Percentiles rank a stretch among this genome's conserved stretches.
Conservation (phyloP, 768 basidiomycete species). For the Boletus reticulatus region DNA sequence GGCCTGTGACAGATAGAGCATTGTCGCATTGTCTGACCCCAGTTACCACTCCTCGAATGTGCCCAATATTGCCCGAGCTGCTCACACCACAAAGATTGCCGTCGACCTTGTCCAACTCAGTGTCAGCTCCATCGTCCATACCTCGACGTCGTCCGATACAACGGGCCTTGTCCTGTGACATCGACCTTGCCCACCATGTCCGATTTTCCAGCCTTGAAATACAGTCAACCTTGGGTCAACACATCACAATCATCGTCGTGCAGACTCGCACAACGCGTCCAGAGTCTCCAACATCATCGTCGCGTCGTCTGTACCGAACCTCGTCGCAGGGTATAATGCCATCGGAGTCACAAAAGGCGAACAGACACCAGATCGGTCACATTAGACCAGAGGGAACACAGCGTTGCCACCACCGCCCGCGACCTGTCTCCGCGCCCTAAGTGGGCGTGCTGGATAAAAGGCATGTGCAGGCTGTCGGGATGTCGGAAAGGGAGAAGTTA, state of each 20-base stretch:
- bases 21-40: neutral
- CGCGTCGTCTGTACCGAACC: neutral
- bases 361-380: neutral
- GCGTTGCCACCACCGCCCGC: slow-evolving; percentile 1
- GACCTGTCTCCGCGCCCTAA: slow-evolving; percentile 15
- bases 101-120: neutral
- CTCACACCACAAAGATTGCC: too few species aligned
- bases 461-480: slow-evolving; percentile 4
- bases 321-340: neutral
- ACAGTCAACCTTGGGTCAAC: neutral
- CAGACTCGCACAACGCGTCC: neutral
- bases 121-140: neutral
- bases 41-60: neutral
- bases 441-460: slow-evolving; percentile 17
- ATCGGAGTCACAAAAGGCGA: neutral
- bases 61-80: neutral
- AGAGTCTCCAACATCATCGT: neutral
- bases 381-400: neutral
- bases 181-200: neutral
- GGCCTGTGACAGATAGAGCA: neutral
- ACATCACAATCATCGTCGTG: neutral
- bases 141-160: neutral
- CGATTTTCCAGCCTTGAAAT: neutral
- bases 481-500: neutral
- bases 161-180: neutral